Evolutionary conservation across 2,329 filamentous ascomycete genomes (phyloP).

Genomic region (Penicillium sp.): DNA sequence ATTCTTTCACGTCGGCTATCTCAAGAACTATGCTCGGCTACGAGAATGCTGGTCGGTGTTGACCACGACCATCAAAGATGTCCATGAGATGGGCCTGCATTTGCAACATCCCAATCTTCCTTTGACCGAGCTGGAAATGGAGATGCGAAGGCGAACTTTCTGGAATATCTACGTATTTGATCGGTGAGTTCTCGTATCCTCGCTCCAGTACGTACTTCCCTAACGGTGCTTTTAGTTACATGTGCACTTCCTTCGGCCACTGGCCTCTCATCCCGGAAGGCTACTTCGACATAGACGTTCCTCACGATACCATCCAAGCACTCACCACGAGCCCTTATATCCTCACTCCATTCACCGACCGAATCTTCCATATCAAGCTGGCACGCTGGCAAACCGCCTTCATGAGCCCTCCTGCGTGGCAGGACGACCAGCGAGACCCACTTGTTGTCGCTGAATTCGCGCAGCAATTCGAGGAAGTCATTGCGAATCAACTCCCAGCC

Average conservation of each 20-base stretch:
- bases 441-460: slow-evolving; percentile 14
- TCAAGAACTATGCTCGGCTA: slow-evolving; percentile 14
- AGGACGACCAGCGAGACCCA: slow-evolving; percentile 10
- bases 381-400: slow-evolving; percentile 17
- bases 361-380: slow-evolving; percentile 16
- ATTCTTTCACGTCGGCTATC: slow-evolving; percentile 15
- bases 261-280: slow-evolving; percentile 20
- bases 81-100: slow-evolving; percentile 17
- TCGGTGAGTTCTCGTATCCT: slow-evolving; percentile 8
- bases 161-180: slow-evolving; percentile 19
- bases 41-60: slow-evolving; percentile 15
- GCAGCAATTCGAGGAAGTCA: slow-evolving; percentile 16
- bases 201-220: background rate
- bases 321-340: slow-evolving; percentile 10
- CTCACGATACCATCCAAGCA: slow-evolving; percentile 11
- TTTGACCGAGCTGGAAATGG: slow-evolving; percentile 14
- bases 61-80: slow-evolving; percentile 14
- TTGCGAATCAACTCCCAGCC: slow-evolving; percentile 13
- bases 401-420: slow-evolving; percentile 19
- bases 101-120: slow-evolving; percentile 9
- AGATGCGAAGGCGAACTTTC: slow-evolving; percentile 15
- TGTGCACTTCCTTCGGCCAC: slow-evolving; percentile 16
- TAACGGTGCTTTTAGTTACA: slow-evolving; percentile 7
- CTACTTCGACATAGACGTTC: slow-evolving; percentile 18
- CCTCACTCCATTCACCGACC: slow-evolving; percentile 18